Conservation (phyloP, 306 rosid species). For the Neltuma alba region DNA sequence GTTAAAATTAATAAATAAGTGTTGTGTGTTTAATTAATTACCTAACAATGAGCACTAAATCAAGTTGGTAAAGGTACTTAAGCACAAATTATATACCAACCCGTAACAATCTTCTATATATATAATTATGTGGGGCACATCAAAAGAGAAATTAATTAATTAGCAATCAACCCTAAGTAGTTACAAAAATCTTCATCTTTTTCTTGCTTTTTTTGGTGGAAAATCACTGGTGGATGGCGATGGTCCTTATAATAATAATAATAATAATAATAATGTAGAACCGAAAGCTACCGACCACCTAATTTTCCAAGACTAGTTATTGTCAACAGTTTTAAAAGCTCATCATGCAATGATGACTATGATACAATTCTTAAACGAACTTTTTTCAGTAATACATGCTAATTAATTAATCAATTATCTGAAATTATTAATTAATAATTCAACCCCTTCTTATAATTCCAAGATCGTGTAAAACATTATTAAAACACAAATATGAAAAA, state of each 20-base stretch:
- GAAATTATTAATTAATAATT: background rate
- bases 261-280: too few relatives aligned
- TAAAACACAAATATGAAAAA: background rate
- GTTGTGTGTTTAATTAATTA: background rate
- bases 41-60: background rate
- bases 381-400: background rate
- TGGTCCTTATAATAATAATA: too few relatives aligned
- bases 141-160: background rate
- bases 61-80: slow-evolving; percentile 16
- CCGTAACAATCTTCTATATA: background rate
- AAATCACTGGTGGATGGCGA: background rate
- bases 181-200: background rate
- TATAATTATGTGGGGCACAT: slow-evolving; percentile 32
- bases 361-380: background rate
- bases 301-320: slow-evolving; percentile 1
- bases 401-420: background rate
- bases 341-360: background rate
- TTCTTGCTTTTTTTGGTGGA: background rate
- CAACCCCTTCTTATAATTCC: background rate
- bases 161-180: background rate
- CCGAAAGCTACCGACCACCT: slow-evolving; percentile 34
- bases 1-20: background rate
- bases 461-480: background rate
- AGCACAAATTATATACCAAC: background rate
- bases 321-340: background rate